Conservation (phyloP, 1,284 basidiomycete species). For the Ganoderma leucocontextum region DNA sequence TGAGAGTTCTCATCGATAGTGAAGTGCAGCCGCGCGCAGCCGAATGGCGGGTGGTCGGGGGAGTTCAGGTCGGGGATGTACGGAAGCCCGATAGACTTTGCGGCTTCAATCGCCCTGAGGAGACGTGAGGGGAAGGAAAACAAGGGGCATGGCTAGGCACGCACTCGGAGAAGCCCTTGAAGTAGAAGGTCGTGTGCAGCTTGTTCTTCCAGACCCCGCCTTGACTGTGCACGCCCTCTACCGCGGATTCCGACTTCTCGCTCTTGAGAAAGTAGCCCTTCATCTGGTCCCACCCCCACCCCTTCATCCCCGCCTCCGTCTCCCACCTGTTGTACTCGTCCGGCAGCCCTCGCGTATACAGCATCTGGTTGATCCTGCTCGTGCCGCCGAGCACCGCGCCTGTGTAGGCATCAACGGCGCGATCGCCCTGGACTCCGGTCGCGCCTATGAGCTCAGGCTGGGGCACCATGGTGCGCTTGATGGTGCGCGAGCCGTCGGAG, state of each 20-base stretch:
- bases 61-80: constrained; percentile 44
- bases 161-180: constrained; percentile 27
- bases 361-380: constrained; percentile 48
- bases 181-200: constrained; percentile 27
- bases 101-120: constrained; percentile 30
- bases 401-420: constrained; percentile 25
- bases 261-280: constrained; percentile 46
- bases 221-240: constrained; percentile 24
- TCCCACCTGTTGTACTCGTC: constrained; percentile 50
- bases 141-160: background rate
- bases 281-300: constrained; percentile 49
- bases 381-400: constrained; percentile 50
- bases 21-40: constrained; percentile 35
- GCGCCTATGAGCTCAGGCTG: constrained; percentile 32
- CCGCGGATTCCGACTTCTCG: constrained; percentile 26
- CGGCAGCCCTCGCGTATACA: constrained; percentile 47
- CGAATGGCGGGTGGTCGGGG: constrained; percentile 36
- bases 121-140: background rate
- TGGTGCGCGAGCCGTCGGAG: constrained; percentile 37
- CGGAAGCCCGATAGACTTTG: constrained; percentile 37
- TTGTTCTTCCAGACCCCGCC: constrained; percentile 27
- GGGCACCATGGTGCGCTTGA: constrained; percentile 33
- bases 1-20: constrained; percentile 40
- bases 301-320: constrained; percentile 39
- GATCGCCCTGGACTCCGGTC: constrained; percentile 43